Percentiles rank a stretch among this genome's conserved stretches.
Conservation (phyloP, 2,329 filamentous ascomycete genomes). For the Fusarium torreyae region DNA sequence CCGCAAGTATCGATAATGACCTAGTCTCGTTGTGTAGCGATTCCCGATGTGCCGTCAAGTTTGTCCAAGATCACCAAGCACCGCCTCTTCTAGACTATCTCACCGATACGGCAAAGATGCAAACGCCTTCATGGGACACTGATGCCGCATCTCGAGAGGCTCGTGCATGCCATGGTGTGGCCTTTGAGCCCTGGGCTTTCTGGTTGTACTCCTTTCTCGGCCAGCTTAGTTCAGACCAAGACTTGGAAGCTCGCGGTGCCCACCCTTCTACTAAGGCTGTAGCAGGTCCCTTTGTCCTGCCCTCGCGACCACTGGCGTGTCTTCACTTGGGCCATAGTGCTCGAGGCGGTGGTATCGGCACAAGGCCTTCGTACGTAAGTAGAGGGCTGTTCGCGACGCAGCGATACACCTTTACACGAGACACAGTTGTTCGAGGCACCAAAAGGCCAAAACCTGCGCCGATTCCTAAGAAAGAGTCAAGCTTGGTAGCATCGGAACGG, state of each 20-base stretch:
- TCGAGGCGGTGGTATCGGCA: constrained; percentile 53
- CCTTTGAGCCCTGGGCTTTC: constrained; percentile 60
- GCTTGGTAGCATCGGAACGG: constrained; percentile 29
- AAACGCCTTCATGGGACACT: constrained; percentile 51
- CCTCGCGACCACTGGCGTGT: constrained; percentile 57
- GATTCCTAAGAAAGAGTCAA: constrained; percentile 32
- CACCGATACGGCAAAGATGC: constrained; percentile 52
- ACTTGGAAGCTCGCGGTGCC: constrained; percentile 49
- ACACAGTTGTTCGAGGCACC: constrained; percentile 17
- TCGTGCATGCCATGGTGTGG: constrained; percentile 53
- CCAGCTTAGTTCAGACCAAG: constrained; percentile 55
- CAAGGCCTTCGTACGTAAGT: constrained; percentile 55
- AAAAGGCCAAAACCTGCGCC: constrained; percentile 9
- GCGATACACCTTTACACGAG: constrained; percentile 55
- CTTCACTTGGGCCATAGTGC: constrained; percentile 58
- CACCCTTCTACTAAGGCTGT: constrained; percentile 50
- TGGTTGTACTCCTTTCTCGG: constrained; percentile 60
- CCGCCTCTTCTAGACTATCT: constrained; percentile 55
- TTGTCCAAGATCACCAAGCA: constrained; percentile 51
- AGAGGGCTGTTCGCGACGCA: constrained; percentile 55
- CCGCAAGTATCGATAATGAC: constrained; percentile 55
- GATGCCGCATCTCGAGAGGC: constrained; percentile 50
- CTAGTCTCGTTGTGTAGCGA: constrained; percentile 55
- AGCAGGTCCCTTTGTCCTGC: constrained; percentile 57
- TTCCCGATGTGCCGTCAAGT: constrained; percentile 53